A percentile compares a stretch with the other conserved stretches of the same genome.
These are phyloP conservation scores for Aspergillus ochraceoroseus DNA, from an alignment of 2,329 filamentous ascomycete species.

Conservation along the genomic window DNA sequence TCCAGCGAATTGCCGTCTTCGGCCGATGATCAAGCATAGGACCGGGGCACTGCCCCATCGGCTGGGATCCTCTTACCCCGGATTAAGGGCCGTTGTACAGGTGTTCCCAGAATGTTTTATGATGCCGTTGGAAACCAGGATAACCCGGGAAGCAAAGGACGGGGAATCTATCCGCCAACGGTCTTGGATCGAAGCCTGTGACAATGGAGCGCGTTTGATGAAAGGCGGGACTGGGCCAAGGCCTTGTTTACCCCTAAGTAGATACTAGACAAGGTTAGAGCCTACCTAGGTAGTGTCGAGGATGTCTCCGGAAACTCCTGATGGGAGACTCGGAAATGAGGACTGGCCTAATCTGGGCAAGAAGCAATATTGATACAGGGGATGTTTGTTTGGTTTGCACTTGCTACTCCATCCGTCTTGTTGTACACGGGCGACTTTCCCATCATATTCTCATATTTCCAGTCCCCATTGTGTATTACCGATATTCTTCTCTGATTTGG, in stretches of 20 bases:
- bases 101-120: constrained; percentile 19
- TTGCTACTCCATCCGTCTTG: background rate
- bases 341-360: background rate
- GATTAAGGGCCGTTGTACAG: constrained; percentile 19
- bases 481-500: too few species aligned
- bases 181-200: constrained; percentile 8
- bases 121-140: constrained; percentile 18
- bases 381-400: constrained; percentile 15
- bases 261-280: too few species aligned
- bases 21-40: constrained; percentile 7
- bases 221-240: background rate
- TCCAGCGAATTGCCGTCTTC: constrained; percentile 5
- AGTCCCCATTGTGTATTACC: background rate
- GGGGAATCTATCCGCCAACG: constrained; percentile 11
- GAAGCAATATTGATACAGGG: too few species aligned
- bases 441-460: background rate
- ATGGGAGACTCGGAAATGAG: background rate
- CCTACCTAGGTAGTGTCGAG: too few species aligned
- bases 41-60: constrained; percentile 13
- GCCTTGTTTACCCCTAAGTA: too few species aligned
- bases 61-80: constrained; percentile 17
- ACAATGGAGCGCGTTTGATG: constrained; percentile 12
- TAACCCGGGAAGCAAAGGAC: constrained; percentile 8
- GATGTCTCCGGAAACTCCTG: background rate
- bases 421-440: background rate